Base-by-base conservation (phyloP, 169 alveolate genomes). In the Eimeria nieschulzi region DNA sequence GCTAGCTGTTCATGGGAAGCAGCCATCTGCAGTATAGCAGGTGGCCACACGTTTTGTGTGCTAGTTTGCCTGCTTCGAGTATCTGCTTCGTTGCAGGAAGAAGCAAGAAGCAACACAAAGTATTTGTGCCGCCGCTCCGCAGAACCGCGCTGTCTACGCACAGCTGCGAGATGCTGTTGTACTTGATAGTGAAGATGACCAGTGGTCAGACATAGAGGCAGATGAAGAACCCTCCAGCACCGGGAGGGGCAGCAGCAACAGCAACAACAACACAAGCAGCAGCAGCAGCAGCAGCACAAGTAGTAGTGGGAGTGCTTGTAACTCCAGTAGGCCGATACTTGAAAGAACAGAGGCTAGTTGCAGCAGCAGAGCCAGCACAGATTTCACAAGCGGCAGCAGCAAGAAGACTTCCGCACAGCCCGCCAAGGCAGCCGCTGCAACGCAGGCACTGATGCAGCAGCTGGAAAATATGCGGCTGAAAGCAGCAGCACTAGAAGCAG, bases 241-340 rank as follows among this genome's bases (percentile, higher is more conserved):
- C 61, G 72, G 51, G 71, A 25, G 25, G 26, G 82, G 53, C 59
- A 68, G 91, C 76, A 53, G 56, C 82, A 68, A 53, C 72, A 84
- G 72, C 71, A 51, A 82, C 72, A 78, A 88, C 87, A 75, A 94
- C 56, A 63, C 86, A 68, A 51, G 91, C 72, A 78, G 92, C 91
- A 75, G 95, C 56, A 63, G 91, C 86, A 63, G 66, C 33, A 33
- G 61, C 10, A 26, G 63, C 7, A 54, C 39, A 33, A 56, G 66
- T 13, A 10, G 15, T 39, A 63, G 76, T 59, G 21, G 21, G 9
- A 63, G 15, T 26, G 66, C 90, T 2, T 8, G 61, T 56, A 2
- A 15, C 13, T 21, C 87, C 56, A 79, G 87, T 55, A 78, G 25
- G 51, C 54, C 76, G 13, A 25, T 53, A 5, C 23, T 19, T 9